A percentile compares a stretch with the other conserved stretches of the same genome.
These are phyloP conservation scores for Poa pratensis DNA, from an alignment of 176 grass and related monocot species.

Conservation along the genomic window DNA sequence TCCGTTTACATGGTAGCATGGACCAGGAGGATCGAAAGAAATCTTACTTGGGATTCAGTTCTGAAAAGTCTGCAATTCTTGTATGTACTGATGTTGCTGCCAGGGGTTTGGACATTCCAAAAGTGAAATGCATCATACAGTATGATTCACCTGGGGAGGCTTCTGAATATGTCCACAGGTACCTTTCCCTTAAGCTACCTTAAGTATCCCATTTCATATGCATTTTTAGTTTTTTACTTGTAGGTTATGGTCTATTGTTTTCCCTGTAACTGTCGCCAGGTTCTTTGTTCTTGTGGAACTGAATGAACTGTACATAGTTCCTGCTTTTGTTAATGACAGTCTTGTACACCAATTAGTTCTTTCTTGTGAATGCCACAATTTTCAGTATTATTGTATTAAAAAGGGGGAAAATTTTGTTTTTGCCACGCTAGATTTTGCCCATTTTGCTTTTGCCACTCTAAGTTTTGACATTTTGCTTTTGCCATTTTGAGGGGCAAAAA, in stretches of 20 bases:
- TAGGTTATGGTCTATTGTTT: slow-evolving; percentile 32
- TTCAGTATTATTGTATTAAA: background rate
- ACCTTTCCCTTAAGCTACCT: no score
- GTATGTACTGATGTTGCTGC: slow-evolving; percentile 89
- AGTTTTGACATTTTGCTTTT: no score
- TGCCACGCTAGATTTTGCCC: no score
- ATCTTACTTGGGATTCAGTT: slow-evolving; percentile 78
- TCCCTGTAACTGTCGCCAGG: background rate
- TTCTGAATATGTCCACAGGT: slow-evolving; percentile 99
- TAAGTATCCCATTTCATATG: slow-evolving; percentile 9
- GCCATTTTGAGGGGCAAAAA: no score
- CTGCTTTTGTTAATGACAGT: background rate
- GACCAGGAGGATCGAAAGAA: slow-evolving; percentile 86
- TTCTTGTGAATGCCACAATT: background rate
- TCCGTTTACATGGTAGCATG: slow-evolving; percentile 91
- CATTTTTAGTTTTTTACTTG: background rate
- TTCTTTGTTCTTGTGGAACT: slow-evolving; percentile 13
- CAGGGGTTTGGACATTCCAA: slow-evolving; percentile 93
- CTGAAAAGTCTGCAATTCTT: slow-evolving; percentile 89
- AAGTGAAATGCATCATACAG: slow-evolving; percentile 89
- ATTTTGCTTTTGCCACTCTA: no score
- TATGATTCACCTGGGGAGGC: slow-evolving; percentile 98
- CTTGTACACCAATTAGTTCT: background rate
- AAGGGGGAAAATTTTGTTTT: no score
- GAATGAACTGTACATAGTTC: slow-evolving; percentile 6